Base-by-base conservation (phyloP, 768 basidiomycete genomes). In the Pleurotus sapidus region DNA sequence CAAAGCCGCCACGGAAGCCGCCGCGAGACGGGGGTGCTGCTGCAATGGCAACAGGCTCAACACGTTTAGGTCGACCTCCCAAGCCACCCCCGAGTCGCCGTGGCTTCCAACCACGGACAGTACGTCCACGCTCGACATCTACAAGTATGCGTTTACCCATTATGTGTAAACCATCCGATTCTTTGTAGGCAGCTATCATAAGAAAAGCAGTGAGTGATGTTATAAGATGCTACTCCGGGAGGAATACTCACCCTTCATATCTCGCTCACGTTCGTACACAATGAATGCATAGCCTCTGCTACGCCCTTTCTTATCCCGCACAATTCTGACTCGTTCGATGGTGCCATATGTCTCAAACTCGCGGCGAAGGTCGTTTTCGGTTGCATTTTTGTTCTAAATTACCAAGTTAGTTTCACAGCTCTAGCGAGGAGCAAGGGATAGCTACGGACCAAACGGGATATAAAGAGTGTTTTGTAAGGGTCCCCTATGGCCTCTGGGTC, bases 101-200 rank as follows among this genome's bases (percentile, higher is more conserved):
- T 1, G 97, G 97, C 69, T 97, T 98, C 97, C 97, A 99, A 2
- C 95, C 97, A 58, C 96, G 87, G 24, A 99, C 97, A 9, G 97
- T 99, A 49, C 97, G 86, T 17, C 97, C 97, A 37, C 97, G 89
- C 73, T 99, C 97, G 60, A 99, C 97, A 68, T 99, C 97, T 51
- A 99, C 96, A 37, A 98, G 80, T 62, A 98, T 95, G 64, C 91
- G 84, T 71, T 97, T 97, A 66, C 93, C 93, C 81, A 95, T 91
- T 63, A 99, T 93, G 60, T 94, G 91, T 45, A 99, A 82, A 20
- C 95, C 93, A 66, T 98, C 96, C 17, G 95, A 98, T 70, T 98
- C 97, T 74, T 98, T 98, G 82, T 98, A 99, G 12, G 96, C 97
- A 61, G 89, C 89, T 91, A 62, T 46, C 20, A 20, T 20, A 58